Percentiles rank a stretch among this genome's conserved stretches.
phyloP scores from a whole-genome alignment of 2,329 filamentous ascomycete genomes.

The Camptophora hylomeconis region DNA sequence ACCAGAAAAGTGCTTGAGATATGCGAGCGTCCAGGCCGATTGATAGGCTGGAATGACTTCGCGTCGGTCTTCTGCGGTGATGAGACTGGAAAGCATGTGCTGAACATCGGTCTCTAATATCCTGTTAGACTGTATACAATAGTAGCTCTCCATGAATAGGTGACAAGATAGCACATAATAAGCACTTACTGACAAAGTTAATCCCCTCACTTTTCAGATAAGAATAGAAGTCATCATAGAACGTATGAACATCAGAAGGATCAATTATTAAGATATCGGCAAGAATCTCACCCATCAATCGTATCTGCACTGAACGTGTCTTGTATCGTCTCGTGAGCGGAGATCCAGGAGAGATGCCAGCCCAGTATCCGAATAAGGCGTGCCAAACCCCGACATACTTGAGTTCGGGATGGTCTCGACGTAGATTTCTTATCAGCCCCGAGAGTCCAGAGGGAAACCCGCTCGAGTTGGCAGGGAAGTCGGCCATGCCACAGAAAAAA shows the following conservation, averaged over 20 bases:
- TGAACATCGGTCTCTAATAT: slow-evolving; percentile 89
- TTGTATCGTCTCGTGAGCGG: slow-evolving; percentile 65
- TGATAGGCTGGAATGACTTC: slow-evolving; percentile 61
- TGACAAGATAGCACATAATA: too few relatives aligned
- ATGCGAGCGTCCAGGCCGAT: slow-evolving; percentile 68
- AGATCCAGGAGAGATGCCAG: slow-evolving; percentile 60
- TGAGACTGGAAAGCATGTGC: slow-evolving; percentile 70
- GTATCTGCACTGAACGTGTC: slow-evolving; percentile 47
- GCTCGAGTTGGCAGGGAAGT: slow-evolving; percentile 69
- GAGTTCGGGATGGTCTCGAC: slow-evolving; percentile 57
- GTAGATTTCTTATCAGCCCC: slow-evolving; percentile 54
- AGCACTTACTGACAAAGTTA: slow-evolving; percentile 75
- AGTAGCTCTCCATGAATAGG: too few relatives aligned
- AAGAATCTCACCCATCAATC: slow-evolving; percentile 37
- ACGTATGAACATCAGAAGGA: slow-evolving; percentile 53
- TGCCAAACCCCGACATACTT: slow-evolving; percentile 88
- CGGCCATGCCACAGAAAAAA: slow-evolving; percentile 48
- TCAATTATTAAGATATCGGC: too few relatives aligned
- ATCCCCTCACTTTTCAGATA: slow-evolving; percentile 64
- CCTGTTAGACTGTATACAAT: too few relatives aligned
- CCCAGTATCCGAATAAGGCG: slow-evolving; percentile 77
- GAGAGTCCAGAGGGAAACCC: slow-evolving; percentile 71
- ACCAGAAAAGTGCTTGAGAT: slow-evolving; percentile 61
- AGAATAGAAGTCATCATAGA: slow-evolving; percentile 69
- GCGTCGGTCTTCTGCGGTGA: slow-evolving; percentile 53